These are phyloP conservation scores for Nothomitra cinnamomea DNA, from an alignment of 2,329 filamentous ascomycete species.

Conservation along the genomic window DNA sequence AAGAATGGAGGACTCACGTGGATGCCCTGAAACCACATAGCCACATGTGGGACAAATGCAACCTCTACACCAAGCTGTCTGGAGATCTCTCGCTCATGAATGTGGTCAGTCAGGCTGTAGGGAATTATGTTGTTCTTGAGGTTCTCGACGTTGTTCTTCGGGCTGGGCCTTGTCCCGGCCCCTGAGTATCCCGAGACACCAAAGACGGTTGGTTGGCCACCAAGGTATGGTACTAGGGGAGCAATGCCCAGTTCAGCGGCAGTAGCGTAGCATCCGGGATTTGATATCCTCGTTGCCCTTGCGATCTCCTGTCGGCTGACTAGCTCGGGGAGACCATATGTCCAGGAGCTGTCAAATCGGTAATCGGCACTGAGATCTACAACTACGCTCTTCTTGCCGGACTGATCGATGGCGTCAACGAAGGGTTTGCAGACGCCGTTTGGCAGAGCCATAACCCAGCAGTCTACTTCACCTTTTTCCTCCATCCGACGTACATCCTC, in stretches of 20 bases:
- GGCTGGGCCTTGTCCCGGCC: slow-evolving; percentile 81
- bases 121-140: slow-evolving; percentile 79
- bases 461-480: slow-evolving; percentile 70
- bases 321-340: slow-evolving; percentile 80
- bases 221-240: slow-evolving; percentile 62
- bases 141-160: slow-evolving; percentile 78
- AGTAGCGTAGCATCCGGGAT: slow-evolving; percentile 92
- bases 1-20: slow-evolving; percentile 29
- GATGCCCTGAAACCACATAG: slow-evolving; percentile 95
- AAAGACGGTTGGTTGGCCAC: slow-evolving; percentile 66
- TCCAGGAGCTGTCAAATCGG: slow-evolving; percentile 72
- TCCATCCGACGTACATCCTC: slow-evolving; percentile 81
- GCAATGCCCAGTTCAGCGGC: slow-evolving; percentile 80
- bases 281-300: slow-evolving; percentile 65
- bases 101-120: slow-evolving; percentile 82
- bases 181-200: slow-evolving; percentile 90
- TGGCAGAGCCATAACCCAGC: slow-evolving; percentile 94
- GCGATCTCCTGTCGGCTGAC: slow-evolving; percentile 61
- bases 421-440: slow-evolving; percentile 92
- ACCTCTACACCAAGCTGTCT: slow-evolving; percentile 56
- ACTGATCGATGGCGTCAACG: slow-evolving; percentile 70
- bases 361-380: slow-evolving; percentile 96
- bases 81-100: slow-evolving; percentile 86
- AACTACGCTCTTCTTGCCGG: slow-evolving; percentile 54
- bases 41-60: slow-evolving; percentile 84